Evolutionary conservation across 306 rosid genomes (phyloP), one percentile per base, ranked within the genome.

Genomic region (Malus asiatica): DNA sequence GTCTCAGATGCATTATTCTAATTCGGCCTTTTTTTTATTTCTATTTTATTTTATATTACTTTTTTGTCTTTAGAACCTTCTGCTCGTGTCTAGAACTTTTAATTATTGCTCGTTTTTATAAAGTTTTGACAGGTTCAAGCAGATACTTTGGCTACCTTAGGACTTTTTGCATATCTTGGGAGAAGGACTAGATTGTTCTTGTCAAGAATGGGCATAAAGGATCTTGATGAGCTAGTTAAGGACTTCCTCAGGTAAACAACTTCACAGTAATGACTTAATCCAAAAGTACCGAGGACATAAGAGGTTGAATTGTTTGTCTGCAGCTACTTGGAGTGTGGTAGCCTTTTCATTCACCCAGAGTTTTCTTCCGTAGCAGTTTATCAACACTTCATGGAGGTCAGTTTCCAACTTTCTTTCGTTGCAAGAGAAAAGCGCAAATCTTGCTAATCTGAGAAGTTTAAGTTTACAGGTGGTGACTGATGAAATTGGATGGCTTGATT

Each of bases 401-500:
- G 79, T 77, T 65, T 83, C 87, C 78, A 22, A 32, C 45, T 12
- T 77, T 18, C 45, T 58, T 79, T 68, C 42, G 3, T 29, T 70
- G 15, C 66, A 27, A 9, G 63, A 70, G 66, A 35, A 67, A 74
- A 72, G 71, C 55, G 48, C 3, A 63, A 70, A 19, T 40, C n/a
- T 48, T 68, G 42, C 68, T 66, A 59, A 72, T 66, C 77, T 70
- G 44, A 3, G n/a, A 61, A 32, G 53, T 53, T 38, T 23, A 5
- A 55, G 66, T 73, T 76, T 66, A 77, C 81, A 90, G 96, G 78
- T 88, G 20, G 96, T 88, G 32, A 80, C 85, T 20, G 90, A 83
- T 80, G 96, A 90, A 84, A 87, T 88, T 65, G 90, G 88, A 51
- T 90, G 93, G 96, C 85, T 90, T 80, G 87, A 90, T 85, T 88